phyloP scores from a whole-genome alignment of 129 eudicot genomes.

The Gnaphalium uliginosum region DNA sequence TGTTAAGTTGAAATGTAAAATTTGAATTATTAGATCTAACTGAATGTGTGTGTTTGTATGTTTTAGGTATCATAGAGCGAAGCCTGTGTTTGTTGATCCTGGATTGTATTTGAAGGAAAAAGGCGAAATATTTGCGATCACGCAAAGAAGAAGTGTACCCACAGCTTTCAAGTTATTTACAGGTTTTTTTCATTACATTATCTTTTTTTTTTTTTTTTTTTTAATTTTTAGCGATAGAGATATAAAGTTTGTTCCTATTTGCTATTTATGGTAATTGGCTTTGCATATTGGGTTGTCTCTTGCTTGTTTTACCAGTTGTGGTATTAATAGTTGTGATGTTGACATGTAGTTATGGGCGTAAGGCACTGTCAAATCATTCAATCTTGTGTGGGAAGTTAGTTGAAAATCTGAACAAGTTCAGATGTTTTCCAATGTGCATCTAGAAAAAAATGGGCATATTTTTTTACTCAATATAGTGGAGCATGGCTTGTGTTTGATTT shows the following conservation, averaged over 20 bases:
- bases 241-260: conserved; percentile 4
- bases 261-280: conserved; percentile 25
- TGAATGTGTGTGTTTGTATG: conserved; percentile 6
- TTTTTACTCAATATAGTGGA: conserved; percentile 20
- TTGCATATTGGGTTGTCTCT: conserved; percentile 17
- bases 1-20: background rate
- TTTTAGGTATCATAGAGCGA: conserved; percentile 67
- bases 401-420: conserved; percentile 14
- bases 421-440: conserved; percentile 18
- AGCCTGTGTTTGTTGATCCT: conserved; percentile 80
- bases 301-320: conserved; percentile 16
- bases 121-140: conserved; percentile 68
- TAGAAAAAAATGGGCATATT: background rate
- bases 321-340: conserved; percentile 14
- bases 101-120: conserved; percentile 75
- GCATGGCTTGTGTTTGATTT: conserved; percentile 10
- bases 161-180: conserved; percentile 87
- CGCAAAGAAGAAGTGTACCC: conserved; percentile 72
- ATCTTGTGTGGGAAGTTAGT: background rate
- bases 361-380: background rate
- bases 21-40: conserved; percentile 11
- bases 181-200: conserved; percentile 38
- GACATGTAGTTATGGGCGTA: conserved; percentile 9
- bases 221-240: conserved; percentile 11
- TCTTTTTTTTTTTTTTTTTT: conserved; percentile 25